Evolutionary conservation across 2,329 filamentous ascomycete species (phyloP).

Genomic region (Penicillium sp.): DNA sequence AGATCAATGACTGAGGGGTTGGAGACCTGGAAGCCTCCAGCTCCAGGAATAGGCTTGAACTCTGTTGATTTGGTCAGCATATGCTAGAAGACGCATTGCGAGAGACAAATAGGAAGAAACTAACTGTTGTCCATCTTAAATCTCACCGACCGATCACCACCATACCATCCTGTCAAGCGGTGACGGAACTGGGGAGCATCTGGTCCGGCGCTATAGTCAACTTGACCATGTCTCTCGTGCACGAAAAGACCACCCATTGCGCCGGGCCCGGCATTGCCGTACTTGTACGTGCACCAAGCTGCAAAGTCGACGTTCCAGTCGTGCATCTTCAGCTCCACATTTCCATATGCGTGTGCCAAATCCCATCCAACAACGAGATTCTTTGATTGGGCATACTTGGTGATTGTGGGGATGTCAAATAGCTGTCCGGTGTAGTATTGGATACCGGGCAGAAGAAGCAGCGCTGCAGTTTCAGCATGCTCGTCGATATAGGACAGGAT

Average conservation of each 20-base stretch:
- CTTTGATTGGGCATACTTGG: conserved; percentile 65
- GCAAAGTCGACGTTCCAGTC: conserved; percentile 90
- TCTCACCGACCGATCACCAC: conserved; percentile 67
- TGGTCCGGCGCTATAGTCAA: conserved; percentile 38
- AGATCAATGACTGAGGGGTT: conserved; percentile 78
- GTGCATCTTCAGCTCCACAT: conserved; percentile 72
- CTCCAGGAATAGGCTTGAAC: conserved; percentile 74
- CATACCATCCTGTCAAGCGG: conserved; percentile 79
- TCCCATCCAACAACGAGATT: conserved; percentile 80
- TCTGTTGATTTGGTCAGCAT: conserved; percentile 28
- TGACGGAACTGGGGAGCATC: conserved; percentile 56
- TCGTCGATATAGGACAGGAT: conserved; percentile 70
- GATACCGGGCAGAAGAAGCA: conserved; percentile 78
- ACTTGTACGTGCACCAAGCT: conserved; percentile 92
- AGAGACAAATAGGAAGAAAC: conserved; percentile 5
- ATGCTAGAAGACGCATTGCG: neutral
- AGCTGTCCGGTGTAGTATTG: conserved; percentile 90
- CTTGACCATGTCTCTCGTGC: conserved; percentile 64
- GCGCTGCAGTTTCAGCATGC: conserved; percentile 67
- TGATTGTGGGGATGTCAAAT: conserved; percentile 77
- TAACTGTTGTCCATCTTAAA: conserved; percentile 74
- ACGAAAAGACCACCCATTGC: conserved; percentile 76
- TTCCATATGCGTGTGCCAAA: conserved; percentile 78
- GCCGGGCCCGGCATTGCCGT: conserved; percentile 80
- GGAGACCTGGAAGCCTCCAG: conserved; percentile 74